Conservation (phyloP, 164 flowering plant species). For the Berberis thunbergii region DNA sequence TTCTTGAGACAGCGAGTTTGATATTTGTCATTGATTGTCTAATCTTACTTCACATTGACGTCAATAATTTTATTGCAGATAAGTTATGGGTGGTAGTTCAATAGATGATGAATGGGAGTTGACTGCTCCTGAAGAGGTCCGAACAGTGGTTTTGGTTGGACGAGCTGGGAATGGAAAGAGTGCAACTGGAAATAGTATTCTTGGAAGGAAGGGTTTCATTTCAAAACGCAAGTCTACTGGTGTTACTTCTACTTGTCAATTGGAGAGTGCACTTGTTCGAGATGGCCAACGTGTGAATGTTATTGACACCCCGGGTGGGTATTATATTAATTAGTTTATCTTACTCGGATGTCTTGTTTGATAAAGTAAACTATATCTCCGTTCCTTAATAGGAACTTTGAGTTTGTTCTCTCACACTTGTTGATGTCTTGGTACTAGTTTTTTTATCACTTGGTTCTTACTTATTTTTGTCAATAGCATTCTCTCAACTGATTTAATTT, state of each 20-base stretch:
- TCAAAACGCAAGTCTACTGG: slow-evolving; percentile 56
- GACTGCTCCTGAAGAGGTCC: slow-evolving; percentile 24
- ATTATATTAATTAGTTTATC: not conserved
- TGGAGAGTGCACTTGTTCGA: slow-evolving; percentile 30
- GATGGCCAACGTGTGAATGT: slow-evolving; percentile 67
- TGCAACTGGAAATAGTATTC: slow-evolving; percentile 83
- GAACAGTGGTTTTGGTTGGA: slow-evolving; percentile 75
- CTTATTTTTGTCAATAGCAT: too few species aligned
- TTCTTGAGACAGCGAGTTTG: not conserved
- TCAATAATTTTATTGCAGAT: not conserved
- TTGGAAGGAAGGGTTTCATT: slow-evolving; percentile 50
- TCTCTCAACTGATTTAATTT: too few species aligned
- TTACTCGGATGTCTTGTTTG: too few species aligned
- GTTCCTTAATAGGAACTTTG: too few species aligned
- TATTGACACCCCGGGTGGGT: slow-evolving; percentile 86
- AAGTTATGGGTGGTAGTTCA: slow-evolving; percentile 51
- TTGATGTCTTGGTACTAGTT: too few species aligned
- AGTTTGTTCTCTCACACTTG: too few species aligned
- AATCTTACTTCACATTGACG: not conserved
- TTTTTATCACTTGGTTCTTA: too few species aligned
- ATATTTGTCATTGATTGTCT: not conserved
- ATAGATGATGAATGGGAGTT: slow-evolving; percentile 81
- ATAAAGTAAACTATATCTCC: too few species aligned
- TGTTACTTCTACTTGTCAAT: slow-evolving; percentile 67
- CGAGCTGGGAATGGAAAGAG: slow-evolving; percentile 84